phyloP scores from a whole-genome alignment of 1,284 basidiomycete species.

The Cryptococcus sp. region DNA sequence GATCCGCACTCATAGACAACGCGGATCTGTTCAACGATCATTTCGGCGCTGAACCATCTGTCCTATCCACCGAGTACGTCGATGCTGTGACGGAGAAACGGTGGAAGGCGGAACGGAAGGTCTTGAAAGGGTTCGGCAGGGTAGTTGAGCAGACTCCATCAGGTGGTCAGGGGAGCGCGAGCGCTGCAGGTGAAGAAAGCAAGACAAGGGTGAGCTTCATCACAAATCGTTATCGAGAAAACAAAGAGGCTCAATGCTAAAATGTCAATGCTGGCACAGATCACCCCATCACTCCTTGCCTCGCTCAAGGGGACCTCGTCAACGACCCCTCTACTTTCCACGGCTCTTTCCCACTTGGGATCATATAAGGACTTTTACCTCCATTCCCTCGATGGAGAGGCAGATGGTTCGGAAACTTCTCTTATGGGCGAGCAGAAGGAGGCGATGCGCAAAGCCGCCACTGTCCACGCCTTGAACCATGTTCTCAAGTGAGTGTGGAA shows the following conservation, averaged over 20 bases:
- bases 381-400: conserved; percentile 60
- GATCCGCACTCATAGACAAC: conserved; percentile 1
- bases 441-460: conserved; percentile 64
- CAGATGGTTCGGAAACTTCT: conserved; percentile 45
- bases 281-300: conserved; percentile 62
- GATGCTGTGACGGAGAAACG: conserved; percentile 30
- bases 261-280: conserved; percentile 52
- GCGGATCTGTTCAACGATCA: conserved; percentile 52
- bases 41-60: conserved; percentile 42
- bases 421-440: conserved; percentile 47
- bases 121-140: conserved; percentile 57
- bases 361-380: conserved; percentile 72
- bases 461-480: conserved; percentile 80
- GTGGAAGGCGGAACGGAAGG: conserved; percentile 35
- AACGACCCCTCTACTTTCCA: conserved; percentile 58
- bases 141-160: conserved; percentile 59
- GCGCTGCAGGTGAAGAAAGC: conserved; percentile 35
- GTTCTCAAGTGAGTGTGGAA: conserved; percentile 70
- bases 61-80: conserved; percentile 32
- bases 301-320: conserved; percentile 58
- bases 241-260: not conserved
- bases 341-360: conserved; percentile 59
- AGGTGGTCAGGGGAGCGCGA: conserved; percentile 34
- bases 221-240: not conserved
- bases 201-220: conserved; percentile 40